These are phyloP conservation scores for Solanum rostratum DNA, from an alignment of 257 asterid species.

Conservation along the genomic window DNA sequence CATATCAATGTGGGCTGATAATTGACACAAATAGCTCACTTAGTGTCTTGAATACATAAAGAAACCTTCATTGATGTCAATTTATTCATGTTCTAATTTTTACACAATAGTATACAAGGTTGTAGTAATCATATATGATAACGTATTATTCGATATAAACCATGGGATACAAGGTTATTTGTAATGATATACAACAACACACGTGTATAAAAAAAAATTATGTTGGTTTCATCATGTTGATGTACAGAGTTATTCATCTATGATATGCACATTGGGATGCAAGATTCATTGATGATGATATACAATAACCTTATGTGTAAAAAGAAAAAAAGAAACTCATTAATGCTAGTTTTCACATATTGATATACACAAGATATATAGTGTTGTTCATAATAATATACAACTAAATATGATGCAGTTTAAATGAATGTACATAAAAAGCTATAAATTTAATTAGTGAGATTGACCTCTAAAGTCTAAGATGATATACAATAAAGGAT, in stretches of 20 bases:
- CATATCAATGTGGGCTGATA: too few relatives aligned
- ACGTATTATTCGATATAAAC: too few relatives aligned
- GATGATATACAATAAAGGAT: too few relatives aligned
- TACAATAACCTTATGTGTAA: background rate
- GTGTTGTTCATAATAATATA: background rate
- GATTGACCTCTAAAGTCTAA: too few relatives aligned
- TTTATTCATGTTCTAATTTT: too few relatives aligned
- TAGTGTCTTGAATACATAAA: background rate
- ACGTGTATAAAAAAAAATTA: background rate
- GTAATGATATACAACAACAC: background rate
- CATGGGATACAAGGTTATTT: background rate
- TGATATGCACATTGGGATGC: background rate
- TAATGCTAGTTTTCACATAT: background rate
- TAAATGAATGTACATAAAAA: too few relatives aligned
- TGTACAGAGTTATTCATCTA: background rate
- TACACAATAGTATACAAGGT: too few relatives aligned
- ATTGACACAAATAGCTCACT: too few relatives aligned
- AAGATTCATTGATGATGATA: background rate
- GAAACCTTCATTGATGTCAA: background rate
- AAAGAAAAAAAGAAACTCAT: too few relatives aligned
- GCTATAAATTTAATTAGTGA: too few relatives aligned
- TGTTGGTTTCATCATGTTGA: background rate
- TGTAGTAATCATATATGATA: too few relatives aligned
- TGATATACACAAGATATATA: background rate
- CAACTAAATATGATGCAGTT: background rate